Conservation (phyloP, 2,329 filamentous ascomycete genomes). For the Microthyrium microscopicum region DNA sequence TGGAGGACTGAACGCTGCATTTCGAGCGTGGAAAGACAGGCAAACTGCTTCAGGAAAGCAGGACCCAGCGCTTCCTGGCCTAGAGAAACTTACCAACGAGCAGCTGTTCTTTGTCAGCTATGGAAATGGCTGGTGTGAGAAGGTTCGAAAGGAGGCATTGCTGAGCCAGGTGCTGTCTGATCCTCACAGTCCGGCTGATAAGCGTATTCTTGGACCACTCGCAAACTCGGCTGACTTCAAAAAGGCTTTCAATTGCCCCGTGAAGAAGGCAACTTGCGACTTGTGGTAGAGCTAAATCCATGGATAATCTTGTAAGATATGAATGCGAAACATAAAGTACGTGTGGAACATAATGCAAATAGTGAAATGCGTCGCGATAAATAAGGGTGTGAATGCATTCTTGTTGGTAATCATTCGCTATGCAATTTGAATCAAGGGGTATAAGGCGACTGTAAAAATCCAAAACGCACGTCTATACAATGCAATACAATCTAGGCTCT, state of each 20-base stretch:
- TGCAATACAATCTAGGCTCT: too few species aligned
- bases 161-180: neutral
- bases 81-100: constrained; percentile 46
- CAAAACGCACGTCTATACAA: constrained; percentile 2
- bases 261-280: neutral
- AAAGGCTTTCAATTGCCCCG: neutral
- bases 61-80: constrained; percentile 20
- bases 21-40: constrained; percentile 46
- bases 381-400: too few species aligned
- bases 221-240: neutral
- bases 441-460: too few species aligned
- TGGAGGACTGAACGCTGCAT: constrained; percentile 47
- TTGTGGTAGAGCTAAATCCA: constrained; percentile 1
- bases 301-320: too few species aligned
- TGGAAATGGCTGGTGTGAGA: constrained; percentile 50
- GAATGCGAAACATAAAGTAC: too few species aligned
- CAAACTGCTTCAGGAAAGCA: constrained; percentile 33
- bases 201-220: neutral
- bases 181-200: neutral
- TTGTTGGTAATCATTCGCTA: too few species aligned
- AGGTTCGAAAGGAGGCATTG: constrained; percentile 20
- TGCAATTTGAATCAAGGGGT: too few species aligned
- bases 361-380: too few species aligned
- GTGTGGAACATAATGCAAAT: too few species aligned
- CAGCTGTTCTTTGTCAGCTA: constrained; percentile 54